phyloP scores from a whole-genome alignment of 768 basidiomycete species.

The Sutorius australiensis region DNA sequence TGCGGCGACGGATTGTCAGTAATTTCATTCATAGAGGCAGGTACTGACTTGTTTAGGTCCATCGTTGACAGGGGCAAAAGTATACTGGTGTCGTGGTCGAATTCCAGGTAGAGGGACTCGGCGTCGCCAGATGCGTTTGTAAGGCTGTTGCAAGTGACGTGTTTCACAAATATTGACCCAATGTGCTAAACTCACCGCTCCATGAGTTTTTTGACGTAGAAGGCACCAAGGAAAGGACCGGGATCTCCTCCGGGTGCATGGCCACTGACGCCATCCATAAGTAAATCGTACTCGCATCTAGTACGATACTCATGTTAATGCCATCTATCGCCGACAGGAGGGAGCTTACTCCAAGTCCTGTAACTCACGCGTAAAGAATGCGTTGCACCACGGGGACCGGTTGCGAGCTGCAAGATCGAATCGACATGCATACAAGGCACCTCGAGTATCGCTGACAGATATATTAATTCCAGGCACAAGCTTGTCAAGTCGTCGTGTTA shows the following conservation, averaged over 20 bases:
- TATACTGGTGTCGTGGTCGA: slow-evolving; percentile 41
- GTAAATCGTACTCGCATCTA: slow-evolving; percentile 40
- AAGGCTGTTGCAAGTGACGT: slow-evolving; percentile 21
- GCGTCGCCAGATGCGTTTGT: slow-evolving; percentile 34
- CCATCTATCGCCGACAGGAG: not conserved
- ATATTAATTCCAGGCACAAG: slow-evolving; percentile 34
- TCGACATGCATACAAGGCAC: slow-evolving; percentile 41
- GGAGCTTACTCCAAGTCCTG: slow-evolving; percentile 34
- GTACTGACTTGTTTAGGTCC: slow-evolving; percentile 34
- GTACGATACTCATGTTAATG: not conserved
- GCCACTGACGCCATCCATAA: slow-evolving; percentile 37
- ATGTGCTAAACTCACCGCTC: slow-evolving; percentile 29
- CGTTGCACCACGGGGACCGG: slow-evolving; percentile 39
- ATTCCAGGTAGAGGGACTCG: slow-evolving; percentile 37
- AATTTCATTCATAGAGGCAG: not conserved
- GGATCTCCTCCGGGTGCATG: slow-evolving; percentile 30
- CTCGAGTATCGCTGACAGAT: slow-evolving; percentile 34
- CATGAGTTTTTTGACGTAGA: slow-evolving; percentile 38
- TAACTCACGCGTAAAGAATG: slow-evolving; percentile 35
- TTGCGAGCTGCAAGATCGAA: slow-evolving; percentile 38
- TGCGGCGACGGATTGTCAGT: slow-evolving; percentile 9
- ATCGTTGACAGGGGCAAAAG: slow-evolving; percentile 37
- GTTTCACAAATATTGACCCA: not conserved
- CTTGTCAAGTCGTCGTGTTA: slow-evolving; percentile 33
- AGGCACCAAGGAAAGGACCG: slow-evolving; percentile 36